A percentile compares a stretch with the other conserved stretches of the same genome.
Conservation (phyloP, 2,329 filamentous ascomycete species). For the Sclerotinia minor region DNA sequence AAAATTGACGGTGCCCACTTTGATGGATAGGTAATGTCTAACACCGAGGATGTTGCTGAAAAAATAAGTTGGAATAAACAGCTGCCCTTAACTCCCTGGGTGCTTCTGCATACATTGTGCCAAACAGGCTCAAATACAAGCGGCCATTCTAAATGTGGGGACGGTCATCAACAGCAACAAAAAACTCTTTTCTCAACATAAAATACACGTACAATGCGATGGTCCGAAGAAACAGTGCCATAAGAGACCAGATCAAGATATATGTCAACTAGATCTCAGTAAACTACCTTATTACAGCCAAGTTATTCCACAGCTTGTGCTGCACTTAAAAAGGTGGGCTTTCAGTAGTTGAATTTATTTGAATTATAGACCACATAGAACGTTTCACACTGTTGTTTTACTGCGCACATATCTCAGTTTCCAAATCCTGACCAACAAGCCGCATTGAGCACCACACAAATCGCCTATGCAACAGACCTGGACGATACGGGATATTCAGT, state of each 20-base stretch:
- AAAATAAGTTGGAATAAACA: conserved; percentile 6
- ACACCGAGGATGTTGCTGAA: not conserved
- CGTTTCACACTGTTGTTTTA: not conserved
- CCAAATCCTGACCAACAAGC: not conserved
- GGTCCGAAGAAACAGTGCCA: not conserved
- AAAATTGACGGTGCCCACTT: conserved; percentile 8
- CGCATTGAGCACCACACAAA: not conserved
- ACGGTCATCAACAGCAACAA: conserved; percentile 5
- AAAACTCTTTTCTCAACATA: not conserved
- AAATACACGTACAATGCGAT: not conserved
- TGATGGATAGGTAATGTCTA: conserved; percentile 11
- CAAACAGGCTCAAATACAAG: not conserved
- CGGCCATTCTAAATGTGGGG: not conserved
- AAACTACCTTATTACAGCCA: not conserved
- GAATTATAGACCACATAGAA: not conserved
- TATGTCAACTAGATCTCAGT: not conserved
- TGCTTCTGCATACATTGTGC: not conserved
- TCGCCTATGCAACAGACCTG: not conserved
- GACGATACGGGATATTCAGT: not conserved
- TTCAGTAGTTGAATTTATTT: not conserved
- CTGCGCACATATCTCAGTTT: not conserved
- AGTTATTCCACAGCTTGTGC: not conserved
- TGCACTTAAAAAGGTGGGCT: not conserved
- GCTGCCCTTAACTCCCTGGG: conserved; percentile 1
- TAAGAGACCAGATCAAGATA: not conserved